Percentiles rank a stretch among this genome's conserved stretches.
Conservation (phyloP, 106 monocot species). For the Agapanthus africanus region DNA sequence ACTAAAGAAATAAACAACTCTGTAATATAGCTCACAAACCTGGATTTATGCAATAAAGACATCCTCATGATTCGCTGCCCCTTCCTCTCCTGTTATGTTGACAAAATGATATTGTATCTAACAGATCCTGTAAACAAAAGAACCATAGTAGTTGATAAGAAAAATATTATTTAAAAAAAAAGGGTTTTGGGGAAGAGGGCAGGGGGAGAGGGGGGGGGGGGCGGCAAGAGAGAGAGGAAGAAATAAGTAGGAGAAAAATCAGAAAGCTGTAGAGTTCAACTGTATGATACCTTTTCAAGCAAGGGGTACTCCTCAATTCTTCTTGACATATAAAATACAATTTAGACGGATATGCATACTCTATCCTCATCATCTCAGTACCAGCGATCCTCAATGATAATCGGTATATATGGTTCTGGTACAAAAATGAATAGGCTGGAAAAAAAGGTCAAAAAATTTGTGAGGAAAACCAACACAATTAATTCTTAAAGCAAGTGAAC, state of each 20-base stretch:
- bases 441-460: background rate
- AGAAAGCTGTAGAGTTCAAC: background rate
- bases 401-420: background rate
- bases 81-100: background rate
- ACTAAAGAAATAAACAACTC: background rate
- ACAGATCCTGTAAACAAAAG: conserved; percentile 4
- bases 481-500: background rate
- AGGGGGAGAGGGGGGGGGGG: too few species aligned
- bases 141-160: background rate
- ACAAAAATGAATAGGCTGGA: background rate
- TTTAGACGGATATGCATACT: conserved; percentile 1
- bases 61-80: background rate
- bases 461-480: background rate
- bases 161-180: background rate
- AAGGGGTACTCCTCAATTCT: background rate
- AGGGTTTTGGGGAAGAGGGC: too few species aligned
- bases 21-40: background rate
- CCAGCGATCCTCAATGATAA: background rate
- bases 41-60: background rate
- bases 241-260: too few species aligned
- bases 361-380: conserved; percentile 1
- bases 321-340: conserved; percentile 1
- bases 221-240: too few species aligned
- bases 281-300: background rate
- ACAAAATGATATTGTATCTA: background rate